Conservation (phyloP, 2,329 filamentous ascomycete genomes). For the Alternaria angustiovoidea region DNA sequence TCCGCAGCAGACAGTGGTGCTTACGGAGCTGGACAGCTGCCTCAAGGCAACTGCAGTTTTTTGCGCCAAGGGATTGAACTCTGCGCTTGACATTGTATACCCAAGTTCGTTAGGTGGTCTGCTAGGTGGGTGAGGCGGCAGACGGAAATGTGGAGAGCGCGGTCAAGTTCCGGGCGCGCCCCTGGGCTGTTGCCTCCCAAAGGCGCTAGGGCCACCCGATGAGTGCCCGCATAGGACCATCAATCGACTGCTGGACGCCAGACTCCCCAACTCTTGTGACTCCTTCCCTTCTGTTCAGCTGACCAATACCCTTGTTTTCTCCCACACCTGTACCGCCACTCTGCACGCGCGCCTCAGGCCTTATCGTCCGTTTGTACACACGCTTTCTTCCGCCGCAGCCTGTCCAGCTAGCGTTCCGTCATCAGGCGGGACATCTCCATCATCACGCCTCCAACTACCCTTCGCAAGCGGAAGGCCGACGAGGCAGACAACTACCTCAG, state of each 20-base stretch:
- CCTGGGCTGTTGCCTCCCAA: conserved; percentile 11
- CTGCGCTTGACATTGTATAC: too few species aligned
- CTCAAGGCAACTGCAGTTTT: background rate
- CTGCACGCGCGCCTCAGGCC: conserved; percentile 13
- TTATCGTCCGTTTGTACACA: conserved; percentile 12
- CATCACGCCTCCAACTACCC: conserved; percentile 48
- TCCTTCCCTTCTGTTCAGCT: conserved; percentile 6
- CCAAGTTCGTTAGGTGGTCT: too few species aligned
- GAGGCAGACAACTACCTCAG: conserved; percentile 41
- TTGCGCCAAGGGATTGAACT: background rate
- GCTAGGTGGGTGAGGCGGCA: background rate
- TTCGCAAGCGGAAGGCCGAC: conserved; percentile 52
- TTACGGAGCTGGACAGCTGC: too few species aligned
- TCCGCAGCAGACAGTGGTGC: background rate
- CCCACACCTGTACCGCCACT: conserved; percentile 9
- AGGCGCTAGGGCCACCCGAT: conserved; percentile 9
- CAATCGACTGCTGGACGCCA: conserved; percentile 5
- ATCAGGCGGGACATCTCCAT: conserved; percentile 48
- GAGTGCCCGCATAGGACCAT: conserved; percentile 15
- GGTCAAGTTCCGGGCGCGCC: conserved; percentile 7
- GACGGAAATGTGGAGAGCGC: conserved; percentile 10
- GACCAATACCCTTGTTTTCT: conserved; percentile 14
- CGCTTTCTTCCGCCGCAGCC: conserved; percentile 36
- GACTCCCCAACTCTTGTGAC: conserved; percentile 4
- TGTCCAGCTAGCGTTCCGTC: conserved; percentile 49